Evolutionary conservation across 805 yeast species (phyloP), one percentile per base, ranked within the genome.

Genomic region (Metschnikowia colocasiae): DNA sequence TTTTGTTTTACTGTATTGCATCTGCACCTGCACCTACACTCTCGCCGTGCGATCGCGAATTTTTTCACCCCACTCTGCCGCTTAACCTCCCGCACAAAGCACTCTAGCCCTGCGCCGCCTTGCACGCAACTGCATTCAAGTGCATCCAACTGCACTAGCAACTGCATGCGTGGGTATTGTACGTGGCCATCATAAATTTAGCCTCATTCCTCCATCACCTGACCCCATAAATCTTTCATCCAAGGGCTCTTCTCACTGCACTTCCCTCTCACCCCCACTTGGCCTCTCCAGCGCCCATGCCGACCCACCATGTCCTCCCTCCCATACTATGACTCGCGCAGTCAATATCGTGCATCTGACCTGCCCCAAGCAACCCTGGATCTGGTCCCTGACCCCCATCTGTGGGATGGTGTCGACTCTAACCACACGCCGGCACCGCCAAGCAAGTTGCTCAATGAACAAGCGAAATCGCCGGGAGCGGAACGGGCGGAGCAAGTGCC

Each of bases 91-190:
- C 39, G 39, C 30, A 25, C 40, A 15, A 36, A 23, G 13, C 18
- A 18, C 34, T 29, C 26, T 6, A 30, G 27, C 31, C 26, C 34
- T 39, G 42, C 34, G 22, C 34, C n/a, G 34, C 26, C 34, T 29
- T 39, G 27, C 34, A 39, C 26, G 29, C 19, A 39, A 19, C 7
- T 38, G 42, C 42, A 39, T 23, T 13, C 19, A 12, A 15, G 3
- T 25, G 29, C 40, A 25, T 39, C 16, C 30, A 9, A 20, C 20
- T 39, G 34, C 34, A 29, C 42, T 39, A 19, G 34, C 34, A 39
- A 27, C 34, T 39, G 34, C 42, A 39, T 29, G 42, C 42, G 26
- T 39, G 42, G 42, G 30, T 29, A 39, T 39, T 39, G 33, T 20
- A 30, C 42, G 42, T 27, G 19, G 25, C 34, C 42, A 27, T 39